A percentile compares a stretch with the other conserved stretches of the same genome.
Conservation (phyloP, 305 asterid genomes). For the Fraxinus dipetala region DNA sequence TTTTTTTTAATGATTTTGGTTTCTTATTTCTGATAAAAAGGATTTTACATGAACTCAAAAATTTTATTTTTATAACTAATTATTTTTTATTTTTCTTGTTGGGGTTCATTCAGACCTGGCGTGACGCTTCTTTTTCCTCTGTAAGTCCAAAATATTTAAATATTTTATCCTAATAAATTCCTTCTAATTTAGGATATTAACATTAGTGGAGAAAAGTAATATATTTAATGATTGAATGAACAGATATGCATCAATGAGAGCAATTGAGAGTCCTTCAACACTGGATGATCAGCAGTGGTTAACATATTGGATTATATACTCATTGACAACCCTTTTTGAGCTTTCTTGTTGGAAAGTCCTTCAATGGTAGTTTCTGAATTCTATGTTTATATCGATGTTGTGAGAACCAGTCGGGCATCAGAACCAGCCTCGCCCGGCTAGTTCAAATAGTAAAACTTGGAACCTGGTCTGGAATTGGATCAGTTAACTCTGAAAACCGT, state of each 20-base stretch:
- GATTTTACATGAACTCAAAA: background rate
- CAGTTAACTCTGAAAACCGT: background rate
- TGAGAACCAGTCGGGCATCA: background rate
- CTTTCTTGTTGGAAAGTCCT: slow-evolving; percentile 49
- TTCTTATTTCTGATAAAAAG: background rate
- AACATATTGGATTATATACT: slow-evolving; percentile 89
- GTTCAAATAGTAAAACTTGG: background rate
- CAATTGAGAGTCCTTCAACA: slow-evolving; percentile 57
- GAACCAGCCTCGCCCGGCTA: background rate
- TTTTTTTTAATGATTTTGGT: background rate
- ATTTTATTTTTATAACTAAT: background rate
- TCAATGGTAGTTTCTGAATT: slow-evolving; percentile 56
- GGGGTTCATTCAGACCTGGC: slow-evolving; percentile 60
- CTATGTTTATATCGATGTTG: background rate
- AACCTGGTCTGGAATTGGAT: background rate
- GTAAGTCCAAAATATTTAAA: slow-evolving; percentile 44
- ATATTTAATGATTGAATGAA: background rate
- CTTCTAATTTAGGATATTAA: background rate
- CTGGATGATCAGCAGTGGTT: slow-evolving; percentile 97
- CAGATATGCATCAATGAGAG: slow-evolving; percentile 89
- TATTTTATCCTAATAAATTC: background rate
- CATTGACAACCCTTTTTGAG: slow-evolving; percentile 74
- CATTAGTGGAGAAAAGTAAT: background rate
- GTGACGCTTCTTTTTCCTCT: slow-evolving; percentile 85
- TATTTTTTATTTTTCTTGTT: slow-evolving; percentile 10